Percentiles rank a stretch among this genome's conserved stretches.
phyloP scores from a whole-genome alignment of 2,329 filamentous ascomycete genomes.

The Ophiocordyceps unilateralis region DNA sequence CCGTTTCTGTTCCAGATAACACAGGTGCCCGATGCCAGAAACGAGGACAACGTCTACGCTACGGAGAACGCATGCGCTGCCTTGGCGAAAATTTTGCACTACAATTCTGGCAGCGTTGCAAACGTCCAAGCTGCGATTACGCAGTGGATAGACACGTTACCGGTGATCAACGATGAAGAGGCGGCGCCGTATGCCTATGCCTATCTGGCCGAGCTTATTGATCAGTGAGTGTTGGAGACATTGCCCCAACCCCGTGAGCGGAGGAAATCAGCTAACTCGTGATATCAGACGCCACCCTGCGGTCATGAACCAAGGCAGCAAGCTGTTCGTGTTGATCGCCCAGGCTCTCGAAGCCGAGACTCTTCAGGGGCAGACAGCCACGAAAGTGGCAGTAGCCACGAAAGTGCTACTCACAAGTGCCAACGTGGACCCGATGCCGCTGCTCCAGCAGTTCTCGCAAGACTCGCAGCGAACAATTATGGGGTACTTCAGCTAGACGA shows the following conservation, averaged over 20 bases:
- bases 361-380: slow-evolving; percentile 67
- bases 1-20: slow-evolving; percentile 74
- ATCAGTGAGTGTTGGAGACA: slow-evolving; percentile 53
- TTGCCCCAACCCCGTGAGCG: background rate
- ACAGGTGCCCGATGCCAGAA: slow-evolving; percentile 63
- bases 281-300: slow-evolving; percentile 63
- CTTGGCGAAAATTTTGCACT: slow-evolving; percentile 93
- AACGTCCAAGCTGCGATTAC: slow-evolving; percentile 59
- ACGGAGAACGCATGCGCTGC: slow-evolving; percentile 95
- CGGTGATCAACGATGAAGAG: slow-evolving; percentile 89
- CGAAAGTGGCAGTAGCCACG: slow-evolving; percentile 57
- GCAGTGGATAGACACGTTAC: slow-evolving; percentile 85
- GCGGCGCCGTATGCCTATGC: slow-evolving; percentile 91
- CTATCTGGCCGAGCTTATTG: slow-evolving; percentile 80
- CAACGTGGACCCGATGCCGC: slow-evolving; percentile 56
- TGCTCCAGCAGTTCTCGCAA: slow-evolving; percentile 58
- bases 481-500: slow-evolving; percentile 51
- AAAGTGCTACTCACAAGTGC: slow-evolving; percentile 62
- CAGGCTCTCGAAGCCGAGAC: slow-evolving; percentile 85
- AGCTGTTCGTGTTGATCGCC: slow-evolving; percentile 70
- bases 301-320: slow-evolving; percentile 59
- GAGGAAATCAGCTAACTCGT: slow-evolving; percentile 9
- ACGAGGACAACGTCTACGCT: slow-evolving; percentile 88
- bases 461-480: slow-evolving; percentile 70
- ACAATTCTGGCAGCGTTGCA: slow-evolving; percentile 59